Evolutionary conservation across 2,329 filamentous ascomycete species (phyloP).

Genomic region (Cyclaneusma minus): DNA sequence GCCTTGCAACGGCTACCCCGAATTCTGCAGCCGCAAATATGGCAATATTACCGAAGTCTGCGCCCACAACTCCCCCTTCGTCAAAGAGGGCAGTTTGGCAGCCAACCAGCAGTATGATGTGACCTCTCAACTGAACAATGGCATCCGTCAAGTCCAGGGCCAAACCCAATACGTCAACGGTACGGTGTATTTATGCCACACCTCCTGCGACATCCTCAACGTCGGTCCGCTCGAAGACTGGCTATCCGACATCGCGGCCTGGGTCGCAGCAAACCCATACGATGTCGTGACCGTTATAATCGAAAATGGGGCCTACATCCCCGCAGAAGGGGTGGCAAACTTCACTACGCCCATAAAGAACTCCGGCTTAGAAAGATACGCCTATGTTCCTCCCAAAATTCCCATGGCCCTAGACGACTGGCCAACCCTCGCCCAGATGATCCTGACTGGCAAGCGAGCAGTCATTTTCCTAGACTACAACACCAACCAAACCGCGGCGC

Average conservation of each 20-base stretch:
- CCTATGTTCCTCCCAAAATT: slow-evolving; percentile 56
- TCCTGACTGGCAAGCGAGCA: slow-evolving; percentile 52
- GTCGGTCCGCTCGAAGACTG: slow-evolving; percentile 64
- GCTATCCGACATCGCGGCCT: slow-evolving; percentile 50
- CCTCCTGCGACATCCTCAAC: slow-evolving; percentile 66
- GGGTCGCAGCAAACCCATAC: slow-evolving; percentile 65
- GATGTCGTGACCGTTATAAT: slow-evolving; percentile 81
- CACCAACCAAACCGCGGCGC: slow-evolving; percentile 57
- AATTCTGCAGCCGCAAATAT: slow-evolving; percentile 64
- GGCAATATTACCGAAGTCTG: slow-evolving; percentile 68
- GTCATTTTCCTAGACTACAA: slow-evolving; percentile 72
- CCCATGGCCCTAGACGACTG: slow-evolving; percentile 63
- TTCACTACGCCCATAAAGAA: slow-evolving; percentile 56
- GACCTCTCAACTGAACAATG: slow-evolving; percentile 60
- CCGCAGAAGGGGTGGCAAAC: slow-evolving; percentile 33
- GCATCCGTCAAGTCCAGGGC: slow-evolving; percentile 47
- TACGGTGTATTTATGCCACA: slow-evolving; percentile 69
- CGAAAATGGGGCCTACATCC: slow-evolving; percentile 66
- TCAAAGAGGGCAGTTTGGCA: slow-evolving; percentile 51
- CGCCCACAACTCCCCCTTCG: slow-evolving; percentile 72
- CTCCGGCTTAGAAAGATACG: slow-evolving; percentile 56
- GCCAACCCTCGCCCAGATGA: slow-evolving; percentile 70
- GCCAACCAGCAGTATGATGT: slow-evolving; percentile 61
- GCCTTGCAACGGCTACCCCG: slow-evolving; percentile 64
- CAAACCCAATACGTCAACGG: slow-evolving; percentile 47